Base-by-base conservation (phyloP, 805 yeast species). In the Saturnispora dispora region DNA sequence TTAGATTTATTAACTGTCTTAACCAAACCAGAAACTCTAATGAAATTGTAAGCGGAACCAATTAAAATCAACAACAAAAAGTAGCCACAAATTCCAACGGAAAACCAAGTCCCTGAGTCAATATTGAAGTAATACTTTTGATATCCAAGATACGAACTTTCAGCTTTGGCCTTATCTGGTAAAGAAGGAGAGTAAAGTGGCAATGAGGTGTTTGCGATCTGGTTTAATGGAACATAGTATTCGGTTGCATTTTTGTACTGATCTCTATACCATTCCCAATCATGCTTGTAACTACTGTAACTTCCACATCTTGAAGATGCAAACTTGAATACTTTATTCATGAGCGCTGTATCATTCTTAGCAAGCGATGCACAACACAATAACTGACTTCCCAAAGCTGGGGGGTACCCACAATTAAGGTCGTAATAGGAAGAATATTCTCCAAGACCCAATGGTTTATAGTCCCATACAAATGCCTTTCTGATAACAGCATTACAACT, bases 21-120 rank as follows among this genome's bases (percentile, higher is more conserved):
- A 0, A 62, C 69, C 15, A 70, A 48, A 20, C 65, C 60, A 2
- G 57, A 48, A 20, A 55, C 65, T 18, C 50, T 60, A 60, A 57
- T 70, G 57, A 40, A 70, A 50, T 71, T 71, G 59, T 55, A 55
- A 5, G 60, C 15, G 8, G 69, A 64, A n/a, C 71, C 67, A 11
- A 71, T 40, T 1, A 71, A 8, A 57, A 75, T 61, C 0, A 74
- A 66, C 5, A 67, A 18, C 18, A 65, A 63, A 70, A 76, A 75
- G 58, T 66, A 76, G 8, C 63, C 60, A 46, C 68, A 54, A 35
- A 74, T 56, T 2, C 64, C 66, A 44, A 63, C 66, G 4, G 73
- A 71, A 60, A 64, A 66, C 57, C 56, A 60, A 1, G 62, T 57
- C 30, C 64, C 55, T 40, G 52, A 62, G 47, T 68, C 71, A 15